Percentiles rank a stretch among this genome's conserved stretches.
These are phyloP conservation scores for Glaciozyma martinii DNA, from an alignment of 768 basidiomycete species.

Conservation along the genomic window DNA sequence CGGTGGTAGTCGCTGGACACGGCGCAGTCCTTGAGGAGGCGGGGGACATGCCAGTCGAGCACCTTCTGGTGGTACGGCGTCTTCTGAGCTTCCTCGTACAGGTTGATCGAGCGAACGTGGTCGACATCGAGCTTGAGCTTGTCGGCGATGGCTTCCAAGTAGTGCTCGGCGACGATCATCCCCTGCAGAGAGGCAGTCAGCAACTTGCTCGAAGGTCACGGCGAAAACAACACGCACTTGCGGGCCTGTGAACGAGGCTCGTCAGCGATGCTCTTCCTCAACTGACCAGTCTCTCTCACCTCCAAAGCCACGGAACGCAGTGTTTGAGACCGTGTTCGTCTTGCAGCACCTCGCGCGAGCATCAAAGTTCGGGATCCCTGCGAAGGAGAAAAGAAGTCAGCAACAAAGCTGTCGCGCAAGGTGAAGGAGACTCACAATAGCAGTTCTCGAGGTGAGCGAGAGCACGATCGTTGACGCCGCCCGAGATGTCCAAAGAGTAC, in stretches of 20 bases:
- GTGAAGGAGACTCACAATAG: slow-evolving; percentile 5
- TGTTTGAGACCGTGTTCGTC: slow-evolving; percentile 35
- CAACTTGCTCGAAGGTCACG: neutral
- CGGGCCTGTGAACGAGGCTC: neutral
- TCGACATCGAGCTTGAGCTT: slow-evolving; percentile 31
- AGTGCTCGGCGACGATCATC: slow-evolving; percentile 31
- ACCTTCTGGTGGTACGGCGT: slow-evolving; percentile 34
- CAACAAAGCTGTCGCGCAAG: too few relatives aligned
- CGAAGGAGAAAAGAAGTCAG: too few relatives aligned
- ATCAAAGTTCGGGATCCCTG: slow-evolving; percentile 28
- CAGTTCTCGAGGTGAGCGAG: slow-evolving; percentile 32
- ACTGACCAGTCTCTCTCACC: neutral
- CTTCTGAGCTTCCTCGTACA: slow-evolving; percentile 8
- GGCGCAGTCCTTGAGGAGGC: slow-evolving; percentile 24
- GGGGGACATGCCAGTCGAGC: slow-evolving; percentile 34
- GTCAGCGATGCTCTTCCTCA: too few relatives aligned
- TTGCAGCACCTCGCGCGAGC: slow-evolving; percentile 31
- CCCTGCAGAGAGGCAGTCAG: slow-evolving; percentile 20
- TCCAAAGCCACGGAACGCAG: slow-evolving; percentile 30
- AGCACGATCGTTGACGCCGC: slow-evolving; percentile 34
- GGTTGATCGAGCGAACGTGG: slow-evolving; percentile 19
- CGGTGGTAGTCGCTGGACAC: slow-evolving; percentile 23
- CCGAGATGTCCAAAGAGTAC: slow-evolving; percentile 33
- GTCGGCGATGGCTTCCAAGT: slow-evolving; percentile 31
- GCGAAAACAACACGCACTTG: slow-evolving; percentile 4